Conservation (phyloP, 441 rosid species). For the Metrosideros polymorpha region DNA sequence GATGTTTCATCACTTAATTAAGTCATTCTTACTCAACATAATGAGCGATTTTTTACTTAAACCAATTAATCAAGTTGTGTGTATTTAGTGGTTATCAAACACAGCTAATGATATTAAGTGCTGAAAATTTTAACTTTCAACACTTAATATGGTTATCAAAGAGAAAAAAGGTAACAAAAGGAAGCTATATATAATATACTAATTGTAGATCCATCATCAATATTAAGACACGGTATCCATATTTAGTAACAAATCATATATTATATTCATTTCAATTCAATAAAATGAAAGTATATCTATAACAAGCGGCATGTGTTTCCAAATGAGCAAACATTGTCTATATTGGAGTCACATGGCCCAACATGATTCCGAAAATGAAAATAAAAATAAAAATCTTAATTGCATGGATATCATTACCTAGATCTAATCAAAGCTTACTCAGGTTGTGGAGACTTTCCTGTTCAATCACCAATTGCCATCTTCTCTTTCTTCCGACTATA, state of each 20-base stretch:
- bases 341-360: background rate
- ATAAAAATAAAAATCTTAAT: background rate
- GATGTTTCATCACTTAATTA: background rate
- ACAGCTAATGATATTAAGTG: background rate
- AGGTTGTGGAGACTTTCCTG: background rate
- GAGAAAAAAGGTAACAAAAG: background rate
- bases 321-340: background rate
- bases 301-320: background rate
- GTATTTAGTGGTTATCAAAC: too few relatives aligned
- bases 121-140: background rate
- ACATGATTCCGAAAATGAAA: background rate
- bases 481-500: background rate
- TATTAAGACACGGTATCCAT: background rate
- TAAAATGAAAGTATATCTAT: background rate
- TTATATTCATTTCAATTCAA: background rate
- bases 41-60: background rate
- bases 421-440: background rate
- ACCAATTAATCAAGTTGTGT: background rate
- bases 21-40: background rate
- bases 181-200: background rate
- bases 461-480: background rate
- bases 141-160: background rate
- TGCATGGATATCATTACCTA: background rate
- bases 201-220: background rate
- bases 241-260: background rate